These are phyloP conservation scores for Chaetomium tenue DNA, from an alignment of 495 filamentous ascomycete species.

Conservation along the genomic window DNA sequence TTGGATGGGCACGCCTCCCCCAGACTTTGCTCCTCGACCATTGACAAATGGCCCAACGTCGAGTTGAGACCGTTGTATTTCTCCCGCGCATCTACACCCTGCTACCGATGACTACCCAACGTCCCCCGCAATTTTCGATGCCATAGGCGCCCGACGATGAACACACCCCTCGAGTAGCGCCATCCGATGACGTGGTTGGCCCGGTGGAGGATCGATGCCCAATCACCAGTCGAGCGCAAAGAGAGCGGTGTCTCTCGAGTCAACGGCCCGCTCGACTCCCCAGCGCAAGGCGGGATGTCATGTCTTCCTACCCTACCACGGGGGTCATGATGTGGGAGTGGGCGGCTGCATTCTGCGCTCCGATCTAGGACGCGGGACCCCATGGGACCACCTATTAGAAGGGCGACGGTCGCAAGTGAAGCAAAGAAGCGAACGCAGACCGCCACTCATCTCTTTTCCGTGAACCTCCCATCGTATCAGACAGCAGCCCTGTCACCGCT, in stretches of 20 bases:
- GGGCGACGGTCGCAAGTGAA: background rate
- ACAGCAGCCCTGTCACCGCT: background rate
- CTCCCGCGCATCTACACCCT: constrained; percentile 24
- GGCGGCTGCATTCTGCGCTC: background rate
- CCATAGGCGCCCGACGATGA: constrained; percentile 33
- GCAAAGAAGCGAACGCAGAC: constrained; percentile 9
- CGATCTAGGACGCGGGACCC: constrained; percentile 11
- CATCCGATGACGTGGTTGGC: background rate
- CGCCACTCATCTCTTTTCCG: background rate
- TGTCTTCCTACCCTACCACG: constrained; percentile 26
- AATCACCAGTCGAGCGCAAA: constrained; percentile 30
- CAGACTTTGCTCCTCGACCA: constrained; percentile 21
- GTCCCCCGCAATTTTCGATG: constrained; percentile 25
- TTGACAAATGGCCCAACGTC: constrained; percentile 28
- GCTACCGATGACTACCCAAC: constrained; percentile 34
- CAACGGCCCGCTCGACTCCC: background rate
- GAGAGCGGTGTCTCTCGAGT: constrained; percentile 25
- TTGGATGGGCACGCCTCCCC: constrained; percentile 15
- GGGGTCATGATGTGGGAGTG: constrained; percentile 1
- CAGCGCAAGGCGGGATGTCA: constrained; percentile 24
- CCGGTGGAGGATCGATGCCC: constrained; percentile 1
- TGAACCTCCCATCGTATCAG: background rate
- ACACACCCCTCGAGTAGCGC: constrained; percentile 21
- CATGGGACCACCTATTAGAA: background rate
- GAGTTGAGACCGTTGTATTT: constrained; percentile 29